Percentiles rank a stretch among this genome's conserved stretches.
These are phyloP conservation scores for Linnemannia hyalina DNA, from an alignment of 192 early-diverging fungal species.

Conservation along the genomic window DNA sequence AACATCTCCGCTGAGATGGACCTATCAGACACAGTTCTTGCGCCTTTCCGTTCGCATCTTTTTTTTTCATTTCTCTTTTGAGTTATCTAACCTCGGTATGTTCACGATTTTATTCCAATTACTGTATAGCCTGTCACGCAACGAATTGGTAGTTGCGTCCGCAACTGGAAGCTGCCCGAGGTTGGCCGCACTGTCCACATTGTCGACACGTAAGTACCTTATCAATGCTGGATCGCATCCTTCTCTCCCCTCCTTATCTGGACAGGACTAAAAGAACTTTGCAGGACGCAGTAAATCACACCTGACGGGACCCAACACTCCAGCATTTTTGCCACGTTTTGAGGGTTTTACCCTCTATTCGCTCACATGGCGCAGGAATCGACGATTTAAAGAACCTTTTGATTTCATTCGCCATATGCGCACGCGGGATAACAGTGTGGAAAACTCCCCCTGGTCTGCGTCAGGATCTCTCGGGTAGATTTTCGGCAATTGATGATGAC, in stretches of 20 bases:
- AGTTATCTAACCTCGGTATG: neutral
- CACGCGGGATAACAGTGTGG: neutral
- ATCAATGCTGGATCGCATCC: neutral
- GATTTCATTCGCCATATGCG: neutral
- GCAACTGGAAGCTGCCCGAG: conserved; percentile 52
- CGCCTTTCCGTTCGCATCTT: neutral
- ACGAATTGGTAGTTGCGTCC: conserved; percentile 53
- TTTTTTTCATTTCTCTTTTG: neutral
- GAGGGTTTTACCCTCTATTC: neutral
- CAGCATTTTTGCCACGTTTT: conserved; percentile 5
- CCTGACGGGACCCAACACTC: neutral
- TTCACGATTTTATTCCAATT: neutral
- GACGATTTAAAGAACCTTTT: neutral
- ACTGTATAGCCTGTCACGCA: conserved; percentile 45
- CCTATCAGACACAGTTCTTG: neutral
- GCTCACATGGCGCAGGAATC: neutral
- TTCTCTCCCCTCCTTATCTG: neutral
- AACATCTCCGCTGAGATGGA: conserved; percentile 2
- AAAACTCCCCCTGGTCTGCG: neutral
- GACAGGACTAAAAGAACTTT: neutral
- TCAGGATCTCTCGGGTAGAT: neutral
- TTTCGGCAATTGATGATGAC: neutral
- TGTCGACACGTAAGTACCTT: conserved; percentile 49
- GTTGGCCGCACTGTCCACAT: conserved; percentile 54
- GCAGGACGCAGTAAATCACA: neutral